phyloP scores from a whole-genome alignment of 305 asterid species.

The Solanum aculeatissimum region DNA sequence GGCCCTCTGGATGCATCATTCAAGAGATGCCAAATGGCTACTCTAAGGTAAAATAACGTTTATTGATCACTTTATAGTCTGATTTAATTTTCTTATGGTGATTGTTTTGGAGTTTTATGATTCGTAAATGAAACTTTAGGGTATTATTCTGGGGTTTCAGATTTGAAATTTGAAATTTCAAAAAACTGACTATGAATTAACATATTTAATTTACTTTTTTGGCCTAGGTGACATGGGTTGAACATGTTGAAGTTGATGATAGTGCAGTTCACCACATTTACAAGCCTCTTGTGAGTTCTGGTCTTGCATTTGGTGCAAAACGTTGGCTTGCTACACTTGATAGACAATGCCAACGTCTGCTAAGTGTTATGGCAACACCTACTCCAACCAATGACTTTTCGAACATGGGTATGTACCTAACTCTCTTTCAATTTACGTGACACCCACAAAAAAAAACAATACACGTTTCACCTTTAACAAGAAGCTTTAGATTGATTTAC shows the following conservation, averaged over 20 bases:
- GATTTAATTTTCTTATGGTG: not conserved
- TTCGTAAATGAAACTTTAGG: too few species aligned
- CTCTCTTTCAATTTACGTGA: not conserved
- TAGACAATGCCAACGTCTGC: constrained; percentile 14
- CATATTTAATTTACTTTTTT: not conserved
- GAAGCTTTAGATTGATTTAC: not conserved
- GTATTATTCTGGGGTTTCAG: too few species aligned
- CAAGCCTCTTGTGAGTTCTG: constrained; percentile 1
- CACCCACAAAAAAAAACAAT: not conserved
- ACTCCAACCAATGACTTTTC: not conserved
- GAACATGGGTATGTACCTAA: not conserved
- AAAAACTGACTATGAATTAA: not conserved
- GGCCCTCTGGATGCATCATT: constrained; percentile 25
- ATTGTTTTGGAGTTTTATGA: too few species aligned
- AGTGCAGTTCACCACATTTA: not conserved
- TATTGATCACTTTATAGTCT: not conserved
- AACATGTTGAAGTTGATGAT: constrained; percentile 10
- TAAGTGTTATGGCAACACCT: not conserved
- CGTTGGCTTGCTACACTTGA: constrained; percentile 3
- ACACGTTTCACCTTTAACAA: not conserved
- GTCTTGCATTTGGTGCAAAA: constrained; percentile 14
- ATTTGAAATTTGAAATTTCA: not conserved
- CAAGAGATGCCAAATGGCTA: constrained; percentile 5
- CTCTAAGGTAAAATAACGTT: constrained; percentile 9
- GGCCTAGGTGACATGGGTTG: constrained; percentile 12